Evolutionary conservation across 345 rosid species (phyloP).

Genomic region (Trapa bicornis): DNA sequence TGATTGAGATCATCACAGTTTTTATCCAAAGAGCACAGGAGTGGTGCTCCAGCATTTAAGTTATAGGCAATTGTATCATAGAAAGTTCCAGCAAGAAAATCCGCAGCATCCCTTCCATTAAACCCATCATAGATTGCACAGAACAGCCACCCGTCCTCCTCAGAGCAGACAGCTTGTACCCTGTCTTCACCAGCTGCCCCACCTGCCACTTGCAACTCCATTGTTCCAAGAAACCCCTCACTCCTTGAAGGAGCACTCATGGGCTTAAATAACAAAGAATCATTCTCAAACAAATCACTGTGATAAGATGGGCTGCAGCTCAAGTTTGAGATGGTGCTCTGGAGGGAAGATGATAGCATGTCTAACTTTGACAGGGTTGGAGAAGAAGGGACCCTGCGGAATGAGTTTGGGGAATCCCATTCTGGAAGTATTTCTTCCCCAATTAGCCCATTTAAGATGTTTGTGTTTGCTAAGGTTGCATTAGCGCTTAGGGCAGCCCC

Average conservation of each 20-base stretch:
- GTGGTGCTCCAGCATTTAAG: constrained; percentile 17
- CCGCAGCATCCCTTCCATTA: constrained; percentile 20
- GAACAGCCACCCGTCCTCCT: constrained; percentile 29
- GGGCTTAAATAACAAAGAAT: constrained; percentile 40
- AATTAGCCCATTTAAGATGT: constrained; percentile 80
- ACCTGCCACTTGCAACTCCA: constrained; percentile 89
- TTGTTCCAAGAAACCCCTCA: constrained; percentile 59
- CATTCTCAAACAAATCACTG: constrained; percentile 47
- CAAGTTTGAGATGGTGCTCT: constrained; percentile 58
- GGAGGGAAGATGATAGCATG: constrained; percentile 76
- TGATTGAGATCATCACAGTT: background rate
- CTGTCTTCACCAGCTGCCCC: constrained; percentile 99
- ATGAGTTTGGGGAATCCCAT: constrained; percentile 78
- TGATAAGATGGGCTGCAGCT: constrained; percentile 71
- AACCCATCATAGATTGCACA: constrained; percentile 20
- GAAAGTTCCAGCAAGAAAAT: constrained; percentile 12
- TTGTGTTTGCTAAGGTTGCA: constrained; percentile 90
- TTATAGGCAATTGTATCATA: constrained; percentile 38
- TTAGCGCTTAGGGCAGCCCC: constrained; percentile 96
- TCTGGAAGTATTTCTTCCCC: constrained; percentile 82
- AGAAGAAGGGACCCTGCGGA: constrained; percentile 66
- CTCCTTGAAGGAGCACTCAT: constrained; percentile 52
- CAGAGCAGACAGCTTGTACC: constrained; percentile 96
- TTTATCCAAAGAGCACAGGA: background rate
- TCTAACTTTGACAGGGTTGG: constrained; percentile 71